phyloP scores from a whole-genome alignment of 306 rosid genomes.

The Parietaria judaica region DNA sequence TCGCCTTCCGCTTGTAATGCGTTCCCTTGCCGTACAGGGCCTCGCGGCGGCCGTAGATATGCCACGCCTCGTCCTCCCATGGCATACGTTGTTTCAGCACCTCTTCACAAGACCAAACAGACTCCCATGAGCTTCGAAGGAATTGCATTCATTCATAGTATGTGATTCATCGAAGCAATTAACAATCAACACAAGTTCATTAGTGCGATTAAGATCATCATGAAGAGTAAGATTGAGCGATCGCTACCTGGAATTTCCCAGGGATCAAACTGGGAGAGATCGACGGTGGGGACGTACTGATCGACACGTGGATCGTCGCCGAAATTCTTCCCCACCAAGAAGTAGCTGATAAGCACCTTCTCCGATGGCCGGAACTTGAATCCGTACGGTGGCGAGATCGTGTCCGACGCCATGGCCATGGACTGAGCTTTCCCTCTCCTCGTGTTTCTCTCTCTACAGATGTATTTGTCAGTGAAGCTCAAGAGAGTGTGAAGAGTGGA shows the following conservation, averaged over 20 bases:
- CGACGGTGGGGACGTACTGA: background rate
- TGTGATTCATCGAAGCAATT: too few relatives aligned
- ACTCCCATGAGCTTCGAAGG: too few relatives aligned
- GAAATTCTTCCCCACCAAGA: background rate
- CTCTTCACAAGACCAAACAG: too few relatives aligned
- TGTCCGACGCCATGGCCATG: background rate
- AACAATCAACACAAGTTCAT: too few relatives aligned
- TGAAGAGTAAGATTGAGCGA: too few relatives aligned
- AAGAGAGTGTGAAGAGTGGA: background rate
- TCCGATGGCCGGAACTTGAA: background rate
- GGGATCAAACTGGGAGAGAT: background rate
- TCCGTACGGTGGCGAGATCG: background rate
- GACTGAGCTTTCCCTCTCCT: background rate
- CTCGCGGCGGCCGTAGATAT: constrained; percentile 35
- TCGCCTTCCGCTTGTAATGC: constrained; percentile 31
- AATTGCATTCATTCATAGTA: too few relatives aligned
- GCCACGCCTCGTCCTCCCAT: background rate
- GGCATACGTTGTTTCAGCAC: background rate
- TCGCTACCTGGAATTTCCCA: background rate
- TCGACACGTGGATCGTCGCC: background rate
- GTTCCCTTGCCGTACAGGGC: constrained; percentile 24
- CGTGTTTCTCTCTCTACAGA: background rate
- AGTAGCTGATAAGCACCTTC: background rate
- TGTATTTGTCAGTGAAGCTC: background rate
- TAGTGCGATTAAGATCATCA: too few relatives aligned